Evolutionary conservation across 2,329 filamentous ascomycete species (phyloP).

Genomic region (Lojkania enalia): DNA sequence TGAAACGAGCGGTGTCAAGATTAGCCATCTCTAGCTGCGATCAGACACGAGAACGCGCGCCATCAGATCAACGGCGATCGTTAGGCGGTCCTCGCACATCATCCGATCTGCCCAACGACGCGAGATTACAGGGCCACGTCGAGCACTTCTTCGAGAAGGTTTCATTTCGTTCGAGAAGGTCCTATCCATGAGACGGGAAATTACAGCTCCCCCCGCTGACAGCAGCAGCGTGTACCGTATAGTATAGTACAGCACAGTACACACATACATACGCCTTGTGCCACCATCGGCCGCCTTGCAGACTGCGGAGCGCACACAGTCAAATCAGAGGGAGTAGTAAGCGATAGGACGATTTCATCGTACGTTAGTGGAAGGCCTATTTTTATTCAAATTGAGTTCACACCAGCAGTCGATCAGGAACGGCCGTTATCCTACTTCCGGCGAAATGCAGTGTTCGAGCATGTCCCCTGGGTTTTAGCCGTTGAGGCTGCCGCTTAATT

Average conservation of each 20-base stretch:
- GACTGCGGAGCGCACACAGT: neutral
- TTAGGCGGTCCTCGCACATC: conserved; percentile 27
- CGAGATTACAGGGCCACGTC: conserved; percentile 25
- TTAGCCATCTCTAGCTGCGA: conserved; percentile 3
- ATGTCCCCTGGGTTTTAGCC: conserved; percentile 25
- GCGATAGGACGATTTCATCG: no score
- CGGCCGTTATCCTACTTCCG: conserved; percentile 22
- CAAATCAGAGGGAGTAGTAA: neutral
- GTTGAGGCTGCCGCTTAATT: conserved; percentile 27
- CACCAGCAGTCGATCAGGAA: conserved; percentile 15
- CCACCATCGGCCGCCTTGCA: neutral
- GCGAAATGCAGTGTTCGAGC: conserved; percentile 19
- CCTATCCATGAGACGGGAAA: conserved; percentile 3
- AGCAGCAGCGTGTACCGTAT: no score
- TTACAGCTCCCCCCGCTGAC: conserved; percentile 2
- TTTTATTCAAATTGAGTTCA: conserved; percentile 11
- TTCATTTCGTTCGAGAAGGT: conserved; percentile 23
- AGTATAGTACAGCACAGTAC: neutral
- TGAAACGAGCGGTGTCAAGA: conserved; percentile 38
- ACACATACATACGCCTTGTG: neutral
- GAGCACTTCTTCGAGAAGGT: conserved; percentile 23
- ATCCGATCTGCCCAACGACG: conserved; percentile 12
- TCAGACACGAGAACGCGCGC: conserved; percentile 22
- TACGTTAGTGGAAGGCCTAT: neutral
- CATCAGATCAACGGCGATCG: conserved; percentile 40